Evolutionary conservation across 2,329 filamentous ascomycete genomes (phyloP).

Genomic region (Metarhizium brunneum): DNA sequence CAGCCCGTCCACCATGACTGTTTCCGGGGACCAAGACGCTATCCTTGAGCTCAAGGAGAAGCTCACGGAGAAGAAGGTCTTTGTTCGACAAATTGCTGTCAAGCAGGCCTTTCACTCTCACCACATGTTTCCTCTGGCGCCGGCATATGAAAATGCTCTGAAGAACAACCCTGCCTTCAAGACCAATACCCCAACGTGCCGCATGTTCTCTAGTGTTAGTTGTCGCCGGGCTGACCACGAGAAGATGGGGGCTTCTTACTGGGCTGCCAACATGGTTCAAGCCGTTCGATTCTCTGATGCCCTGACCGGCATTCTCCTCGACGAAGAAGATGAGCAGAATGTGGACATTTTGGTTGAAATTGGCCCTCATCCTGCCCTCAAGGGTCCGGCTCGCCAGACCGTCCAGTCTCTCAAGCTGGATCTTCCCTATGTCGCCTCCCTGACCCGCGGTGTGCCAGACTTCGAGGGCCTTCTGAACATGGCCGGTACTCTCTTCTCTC

Average conservation of each 20-base stretch:
- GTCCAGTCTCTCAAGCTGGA: constrained; percentile 15
- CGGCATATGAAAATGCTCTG: constrained; percentile 28
- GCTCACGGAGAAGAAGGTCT: constrained; percentile 7
- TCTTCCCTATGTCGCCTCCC: constrained; percentile 18
- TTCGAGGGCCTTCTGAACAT: constrained; percentile 17
- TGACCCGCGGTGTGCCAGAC: constrained; percentile 17
- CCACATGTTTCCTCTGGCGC: constrained; percentile 18
- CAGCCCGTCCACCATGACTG: constrained; percentile 12
- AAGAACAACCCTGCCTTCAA: background rate
- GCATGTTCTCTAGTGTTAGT: background rate
- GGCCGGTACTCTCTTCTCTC: constrained; percentile 29
- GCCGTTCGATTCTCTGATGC: background rate
- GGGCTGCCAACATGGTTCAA: background rate
- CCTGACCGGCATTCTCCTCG: background rate
- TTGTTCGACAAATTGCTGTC: constrained; percentile 13
- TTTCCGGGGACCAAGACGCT: constrained; percentile 12
- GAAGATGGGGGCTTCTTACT: background rate
- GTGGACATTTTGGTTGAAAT: constrained; percentile 18
- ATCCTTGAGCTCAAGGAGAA: constrained; percentile 7
- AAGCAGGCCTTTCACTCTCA: constrained; percentile 14
- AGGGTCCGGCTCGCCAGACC: constrained; percentile 27
- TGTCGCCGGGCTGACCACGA: background rate
- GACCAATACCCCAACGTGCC: background rate
- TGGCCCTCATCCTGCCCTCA: constrained; percentile 29
- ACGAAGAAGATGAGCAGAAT: constrained; percentile 4